phyloP scores from a whole-genome alignment of 1,139 yeast species.

The Pichia sp. region DNA sequence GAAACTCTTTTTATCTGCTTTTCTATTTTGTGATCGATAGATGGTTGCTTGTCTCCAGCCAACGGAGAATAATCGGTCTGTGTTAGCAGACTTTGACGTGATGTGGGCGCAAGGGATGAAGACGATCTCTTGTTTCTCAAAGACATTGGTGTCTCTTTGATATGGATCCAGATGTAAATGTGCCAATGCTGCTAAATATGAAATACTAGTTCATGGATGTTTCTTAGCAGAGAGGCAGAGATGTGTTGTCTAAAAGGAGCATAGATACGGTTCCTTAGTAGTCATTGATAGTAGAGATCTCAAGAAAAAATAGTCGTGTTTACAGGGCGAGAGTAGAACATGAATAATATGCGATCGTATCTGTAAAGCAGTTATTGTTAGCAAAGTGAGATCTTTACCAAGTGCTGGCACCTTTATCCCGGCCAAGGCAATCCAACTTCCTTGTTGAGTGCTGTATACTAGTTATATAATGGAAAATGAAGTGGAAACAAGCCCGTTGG shows the following conservation, averaged over 20 bases:
- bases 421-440: too few relatives aligned
- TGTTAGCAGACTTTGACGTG: slow-evolving; percentile 7
- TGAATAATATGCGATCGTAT: too few relatives aligned
- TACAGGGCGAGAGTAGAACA: neutral
- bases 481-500: slow-evolving; percentile 9
- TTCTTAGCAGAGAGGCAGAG: too few relatives aligned
- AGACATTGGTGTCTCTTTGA: slow-evolving; percentile 3
- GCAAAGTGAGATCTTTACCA: too few relatives aligned
- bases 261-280: too few relatives aligned
- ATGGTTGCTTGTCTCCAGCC: neutral
- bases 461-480: neutral
- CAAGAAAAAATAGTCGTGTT: neutral
- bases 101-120: slow-evolving; percentile 4
- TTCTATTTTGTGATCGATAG: slow-evolving; percentile 7
- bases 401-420: too few relatives aligned
- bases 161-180: too few relatives aligned
- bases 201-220: too few relatives aligned
- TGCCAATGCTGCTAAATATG: too few relatives aligned
- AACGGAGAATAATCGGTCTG: neutral
- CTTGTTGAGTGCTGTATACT: neutral
- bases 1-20: slow-evolving; percentile 13
- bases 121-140: slow-evolving; percentile 12
- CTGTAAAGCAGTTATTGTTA: too few relatives aligned
- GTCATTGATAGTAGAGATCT: neutral
- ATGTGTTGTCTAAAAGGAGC: too few relatives aligned